Base-by-base conservation (phyloP, 768 basidiomycete species). In the Agaricus blazei region DNA sequence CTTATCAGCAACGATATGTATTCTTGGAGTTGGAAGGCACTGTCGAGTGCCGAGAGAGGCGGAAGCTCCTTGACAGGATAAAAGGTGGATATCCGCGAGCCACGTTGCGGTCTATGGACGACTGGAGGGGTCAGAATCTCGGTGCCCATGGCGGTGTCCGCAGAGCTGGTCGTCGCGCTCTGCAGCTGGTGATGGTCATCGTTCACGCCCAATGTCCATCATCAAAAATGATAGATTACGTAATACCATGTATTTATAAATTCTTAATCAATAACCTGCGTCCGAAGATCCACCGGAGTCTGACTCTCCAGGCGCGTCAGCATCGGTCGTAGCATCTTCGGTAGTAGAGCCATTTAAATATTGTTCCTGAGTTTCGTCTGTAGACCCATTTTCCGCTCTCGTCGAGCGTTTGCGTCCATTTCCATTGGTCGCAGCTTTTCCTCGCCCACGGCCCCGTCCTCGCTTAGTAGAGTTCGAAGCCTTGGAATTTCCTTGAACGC, bases 1-100 rank as follows among this genome's bases (percentile, higher is more conserved):
- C 88, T 83, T 56, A 96, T 90, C 59, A 96, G 82, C 29, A 91
- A 76, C 1, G 93, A 87, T 44, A 98, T 90, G 71, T 93, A 96
- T 65, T 98, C 96, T 64, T 96, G 93, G 6, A 96, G 79, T 65
- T 96, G 93, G 67, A 96, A 97, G 0, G 93, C 91, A 68, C 91
- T 94, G 72, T 95, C 88, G 29, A 96, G 75, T 1, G 85, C 81
- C 0, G 88, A 74, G 29, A 89, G 77, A 0, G 85, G 79, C 0
- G 89, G 88, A 2, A 90, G 74, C 7, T 64, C 75, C 65, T 89
- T 90, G 26, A 89, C 75, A 0, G 88, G 87, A 62, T 91, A 91
- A 64, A 92, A 92, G 0, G 87, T 80, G 8, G 88, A 85, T 23
- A 90, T 85, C 26, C 89, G 79, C 3, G 89, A 86, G 48, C 90